Conservation (phyloP, 805 yeast genomes). For the Kuraishia hungarica region DNA sequence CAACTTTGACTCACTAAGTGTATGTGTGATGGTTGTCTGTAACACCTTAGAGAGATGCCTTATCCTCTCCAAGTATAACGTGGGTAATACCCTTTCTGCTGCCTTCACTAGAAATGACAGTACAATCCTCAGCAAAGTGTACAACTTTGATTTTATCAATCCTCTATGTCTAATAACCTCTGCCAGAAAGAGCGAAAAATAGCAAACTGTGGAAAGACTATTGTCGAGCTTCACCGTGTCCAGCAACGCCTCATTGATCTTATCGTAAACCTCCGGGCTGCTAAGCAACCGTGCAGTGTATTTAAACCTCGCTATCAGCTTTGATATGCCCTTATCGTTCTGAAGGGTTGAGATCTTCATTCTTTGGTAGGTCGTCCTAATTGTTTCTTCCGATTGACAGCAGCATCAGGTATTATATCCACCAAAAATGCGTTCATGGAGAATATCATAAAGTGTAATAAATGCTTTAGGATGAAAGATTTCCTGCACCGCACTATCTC, state of each 20-base stretch:
- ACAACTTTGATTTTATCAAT: neutral
- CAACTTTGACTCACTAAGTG: too few species aligned
- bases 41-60: neutral
- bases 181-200: slow-evolving; percentile 19
- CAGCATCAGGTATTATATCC: too few species aligned
- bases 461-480: too few species aligned
- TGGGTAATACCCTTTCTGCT: neutral
- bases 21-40: neutral
- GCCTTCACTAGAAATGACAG: neutral
- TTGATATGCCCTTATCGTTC: neutral
- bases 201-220: slow-evolving; percentile 24
- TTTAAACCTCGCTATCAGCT: slow-evolving; percentile 4
- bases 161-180: slow-evolving; percentile 13
- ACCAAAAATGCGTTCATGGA: too few species aligned
- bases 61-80: neutral
- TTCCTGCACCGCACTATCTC: too few species aligned
- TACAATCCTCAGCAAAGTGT: neutral
- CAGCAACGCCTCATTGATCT: slow-evolving; percentile 14
- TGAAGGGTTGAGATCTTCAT: neutral
- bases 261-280: slow-evolving; percentile 19
- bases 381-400: too few species aligned
- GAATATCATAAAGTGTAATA: too few species aligned
- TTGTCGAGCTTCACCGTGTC: slow-evolving; percentile 20
- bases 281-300: slow-evolving; percentile 13
- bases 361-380: neutral